A percentile compares a stretch with the other conserved stretches of the same genome.
Conservation (phyloP, 345 rosid species). For the Lagerstroemia speciosa region DNA sequence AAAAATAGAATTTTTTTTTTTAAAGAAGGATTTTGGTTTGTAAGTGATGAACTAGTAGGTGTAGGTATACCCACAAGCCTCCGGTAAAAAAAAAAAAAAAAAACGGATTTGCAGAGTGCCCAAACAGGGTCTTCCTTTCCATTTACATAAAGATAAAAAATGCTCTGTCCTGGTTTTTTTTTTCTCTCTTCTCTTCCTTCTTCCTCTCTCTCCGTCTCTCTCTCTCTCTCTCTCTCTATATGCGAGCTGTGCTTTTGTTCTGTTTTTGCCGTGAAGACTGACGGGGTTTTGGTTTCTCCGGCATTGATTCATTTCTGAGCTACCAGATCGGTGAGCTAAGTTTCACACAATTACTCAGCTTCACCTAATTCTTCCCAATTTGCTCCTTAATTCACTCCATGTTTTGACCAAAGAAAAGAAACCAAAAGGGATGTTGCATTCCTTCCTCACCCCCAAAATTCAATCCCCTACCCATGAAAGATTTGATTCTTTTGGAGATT, state of each 20-base stretch:
- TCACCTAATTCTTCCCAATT: background rate
- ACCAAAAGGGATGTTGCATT: background rate
- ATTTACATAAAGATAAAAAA: background rate
- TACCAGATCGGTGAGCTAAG: slow-evolving; percentile 12
- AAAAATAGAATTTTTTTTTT: too few species aligned
- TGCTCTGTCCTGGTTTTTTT: background rate
- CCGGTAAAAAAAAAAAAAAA: background rate
- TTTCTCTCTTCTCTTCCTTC: background rate
- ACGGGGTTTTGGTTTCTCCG: background rate
- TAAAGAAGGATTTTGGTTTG: background rate
- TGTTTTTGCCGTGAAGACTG: slow-evolving; percentile 1
- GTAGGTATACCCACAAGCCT: background rate
- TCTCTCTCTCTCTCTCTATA: background rate
- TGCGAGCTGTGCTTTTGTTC: background rate
- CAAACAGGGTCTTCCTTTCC: background rate
- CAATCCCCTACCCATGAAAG: background rate
- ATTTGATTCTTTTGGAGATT: slow-evolving; percentile 9
- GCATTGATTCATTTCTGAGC: slow-evolving; percentile 11
- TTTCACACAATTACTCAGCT: slow-evolving; percentile 7
- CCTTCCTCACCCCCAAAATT: background rate
- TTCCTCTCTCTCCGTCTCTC: too few species aligned
- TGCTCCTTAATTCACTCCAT: slow-evolving; percentile 1
- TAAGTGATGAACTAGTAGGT: background rate
- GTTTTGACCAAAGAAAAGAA: background rate
- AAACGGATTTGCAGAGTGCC: background rate